A percentile compares a stretch with the other conserved stretches of the same genome.
Conservation (phyloP, 2,329 filamentous ascomycete genomes). For the Apiospora arundinis region DNA sequence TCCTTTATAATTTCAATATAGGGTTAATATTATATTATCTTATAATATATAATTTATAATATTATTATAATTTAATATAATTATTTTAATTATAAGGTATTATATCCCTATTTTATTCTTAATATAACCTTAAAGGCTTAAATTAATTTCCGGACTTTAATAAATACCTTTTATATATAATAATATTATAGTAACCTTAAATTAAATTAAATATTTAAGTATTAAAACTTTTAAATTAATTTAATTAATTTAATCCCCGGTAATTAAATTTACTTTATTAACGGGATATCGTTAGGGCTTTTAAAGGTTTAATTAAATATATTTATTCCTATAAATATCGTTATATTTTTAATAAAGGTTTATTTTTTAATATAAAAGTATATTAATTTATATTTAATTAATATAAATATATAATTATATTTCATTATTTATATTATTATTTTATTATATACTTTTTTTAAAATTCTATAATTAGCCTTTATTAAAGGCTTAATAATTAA, state of each 20-base stretch:
- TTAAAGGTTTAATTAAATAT: neutral
- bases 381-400: neutral
- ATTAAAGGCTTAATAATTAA: neutral
- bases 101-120: neutral
- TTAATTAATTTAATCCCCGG: no score
- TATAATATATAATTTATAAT: neutral
- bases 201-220: neutral
- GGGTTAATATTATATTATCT: neutral
- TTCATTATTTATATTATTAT: conserved; percentile 6
- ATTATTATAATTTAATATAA: neutral
- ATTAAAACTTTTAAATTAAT: no score
- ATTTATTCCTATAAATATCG: neutral
- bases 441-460: neutral
- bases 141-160: neutral
- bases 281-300: neutral
- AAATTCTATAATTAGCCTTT: neutral
- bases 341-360: no score
- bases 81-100: neutral
- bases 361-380: neutral
- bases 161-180: neutral
- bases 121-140: neutral
- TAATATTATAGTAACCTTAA: neutral
- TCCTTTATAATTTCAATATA: neutral
- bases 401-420: neutral
- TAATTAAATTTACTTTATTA: neutral